Conservation (phyloP, 164 flowering plant species). For the Macadamia integrifolia region DNA sequence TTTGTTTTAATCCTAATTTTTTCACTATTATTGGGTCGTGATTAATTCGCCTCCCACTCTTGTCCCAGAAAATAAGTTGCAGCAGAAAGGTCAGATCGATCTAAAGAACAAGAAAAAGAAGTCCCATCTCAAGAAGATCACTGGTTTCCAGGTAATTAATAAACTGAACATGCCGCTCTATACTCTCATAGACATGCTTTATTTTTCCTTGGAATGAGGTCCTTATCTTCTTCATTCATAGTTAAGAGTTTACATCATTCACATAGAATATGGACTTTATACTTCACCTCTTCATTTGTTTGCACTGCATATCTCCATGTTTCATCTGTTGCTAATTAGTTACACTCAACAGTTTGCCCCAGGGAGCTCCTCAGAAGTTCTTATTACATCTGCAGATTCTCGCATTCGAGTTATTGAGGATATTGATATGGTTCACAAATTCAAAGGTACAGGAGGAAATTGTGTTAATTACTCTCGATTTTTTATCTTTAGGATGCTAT, state of each 20-base stretch:
- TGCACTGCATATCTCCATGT: not conserved
- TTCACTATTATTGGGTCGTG: not conserved
- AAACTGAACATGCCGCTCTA: not conserved
- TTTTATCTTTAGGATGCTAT: not conserved
- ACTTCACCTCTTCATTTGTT: not conserved
- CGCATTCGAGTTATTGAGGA: conserved; percentile 84
- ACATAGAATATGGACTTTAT: not conserved
- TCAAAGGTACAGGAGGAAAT: conserved; percentile 55
- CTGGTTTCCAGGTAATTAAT: conserved; percentile 85
- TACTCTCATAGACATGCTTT: not conserved
- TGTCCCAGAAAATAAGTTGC: conserved; percentile 71
- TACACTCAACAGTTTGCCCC: conserved; percentile 66
- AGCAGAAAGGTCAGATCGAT: conserved; percentile 61
- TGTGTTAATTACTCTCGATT: not conserved
- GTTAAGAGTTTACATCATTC: not conserved
- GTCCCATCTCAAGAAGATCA: conserved; percentile 86
- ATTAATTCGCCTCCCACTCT: not conserved
- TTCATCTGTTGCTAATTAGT: conserved; percentile 16
- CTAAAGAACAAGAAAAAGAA: conserved; percentile 85
- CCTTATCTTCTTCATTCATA: not conserved
- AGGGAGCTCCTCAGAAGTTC: conserved; percentile 88
- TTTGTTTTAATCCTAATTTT: not conserved
- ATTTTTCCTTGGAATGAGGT: not conserved
- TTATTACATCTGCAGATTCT: conserved; percentile 93
- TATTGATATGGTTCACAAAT: conserved; percentile 76